Conservation (phyloP, 2,329 filamentous ascomycete species). For the Cercospora zeina region DNA sequence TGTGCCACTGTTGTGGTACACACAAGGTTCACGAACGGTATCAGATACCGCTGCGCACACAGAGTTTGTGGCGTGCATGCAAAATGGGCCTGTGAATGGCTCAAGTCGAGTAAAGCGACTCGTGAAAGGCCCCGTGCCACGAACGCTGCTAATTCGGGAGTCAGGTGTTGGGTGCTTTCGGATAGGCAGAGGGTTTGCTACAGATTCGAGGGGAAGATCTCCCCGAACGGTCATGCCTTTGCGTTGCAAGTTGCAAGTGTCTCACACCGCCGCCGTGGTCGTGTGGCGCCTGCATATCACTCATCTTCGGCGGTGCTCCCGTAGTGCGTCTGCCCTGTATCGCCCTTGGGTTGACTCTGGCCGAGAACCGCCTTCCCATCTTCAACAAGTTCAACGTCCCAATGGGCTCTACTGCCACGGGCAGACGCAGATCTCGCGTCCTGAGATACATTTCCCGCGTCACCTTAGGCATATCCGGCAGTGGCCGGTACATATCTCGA, state of each 20-base stretch:
- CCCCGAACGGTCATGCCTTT: background rate
- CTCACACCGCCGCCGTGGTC: background rate
- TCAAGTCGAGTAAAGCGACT: background rate
- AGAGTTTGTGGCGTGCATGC: constrained; percentile 6
- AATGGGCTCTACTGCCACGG: background rate
- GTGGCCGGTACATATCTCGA: background rate
- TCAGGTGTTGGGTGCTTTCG: background rate
- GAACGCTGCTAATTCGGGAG: background rate
- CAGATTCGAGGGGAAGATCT: background rate
- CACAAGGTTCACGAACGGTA: constrained; percentile 5
- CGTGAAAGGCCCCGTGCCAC: background rate
- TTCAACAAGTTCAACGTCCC: background rate
- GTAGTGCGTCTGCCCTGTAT: background rate
- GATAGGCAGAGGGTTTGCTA: background rate
- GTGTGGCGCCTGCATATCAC: background rate
- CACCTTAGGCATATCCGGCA: background rate
- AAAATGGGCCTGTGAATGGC: constrained; percentile 4
- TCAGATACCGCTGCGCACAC: constrained; percentile 10
- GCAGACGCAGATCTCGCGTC: background rate
- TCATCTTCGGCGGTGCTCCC: background rate
- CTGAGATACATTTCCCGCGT: background rate
- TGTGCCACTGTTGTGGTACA: constrained; percentile 6
- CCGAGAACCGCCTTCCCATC: background rate
- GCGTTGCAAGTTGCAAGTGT: background rate
- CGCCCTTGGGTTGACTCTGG: background rate